Base-by-base conservation (phyloP, 169 alveolate species). In the Babesia gibsoni region DNA sequence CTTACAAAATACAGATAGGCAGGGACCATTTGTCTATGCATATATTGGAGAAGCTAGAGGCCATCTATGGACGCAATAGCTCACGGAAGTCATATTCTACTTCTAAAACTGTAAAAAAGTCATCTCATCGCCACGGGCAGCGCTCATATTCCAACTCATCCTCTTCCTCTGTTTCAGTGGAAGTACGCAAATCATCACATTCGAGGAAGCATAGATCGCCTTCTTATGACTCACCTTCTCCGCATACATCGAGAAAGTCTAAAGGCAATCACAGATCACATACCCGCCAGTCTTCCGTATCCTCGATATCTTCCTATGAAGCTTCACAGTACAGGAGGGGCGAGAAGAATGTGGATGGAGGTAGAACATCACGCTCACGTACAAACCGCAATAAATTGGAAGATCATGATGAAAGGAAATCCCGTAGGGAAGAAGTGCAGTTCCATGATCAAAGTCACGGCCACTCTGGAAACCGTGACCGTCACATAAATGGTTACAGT, bases 11-110 rank as follows among this genome's bases (percentile, higher is more conserved):
- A 22, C 83, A 81, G 25, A 83, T 88, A 12, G 93, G 93, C 8
- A 73, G 65, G 33, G 93, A 84, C 48, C 61, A 67, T 43, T 73
- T 88, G 32, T 69, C 91, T 32, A 79, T 43, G 82, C 54, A 67
- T 18, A 86, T 73, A 41, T 73, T 88, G n/a, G 89, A 79, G 18
- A 70, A 82, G 45, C 61, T 88, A 66, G 93, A 88, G 46, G 46
- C 77, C n/a, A 81, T 65, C 35, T 88, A 72, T 46, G 88, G 75
- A 32, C 75, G 46, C 29, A 1, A 20, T 0, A 16, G 48, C n/a
- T 7, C 41, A 29, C 78, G 33, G 29, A 68, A 46, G 45, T 74
- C 27, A 39, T 57, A 18, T 20, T 43, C 57, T 66, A 54, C 54
- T 45, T 41, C 36, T 27, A 53, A 42, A 30, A 16, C 54, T 33